Percentiles rank a stretch among this genome's conserved stretches.
phyloP scores from a whole-genome alignment of 2,329 filamentous ascomycete genomes.

The Trichoderma citrinoviride region DNA sequence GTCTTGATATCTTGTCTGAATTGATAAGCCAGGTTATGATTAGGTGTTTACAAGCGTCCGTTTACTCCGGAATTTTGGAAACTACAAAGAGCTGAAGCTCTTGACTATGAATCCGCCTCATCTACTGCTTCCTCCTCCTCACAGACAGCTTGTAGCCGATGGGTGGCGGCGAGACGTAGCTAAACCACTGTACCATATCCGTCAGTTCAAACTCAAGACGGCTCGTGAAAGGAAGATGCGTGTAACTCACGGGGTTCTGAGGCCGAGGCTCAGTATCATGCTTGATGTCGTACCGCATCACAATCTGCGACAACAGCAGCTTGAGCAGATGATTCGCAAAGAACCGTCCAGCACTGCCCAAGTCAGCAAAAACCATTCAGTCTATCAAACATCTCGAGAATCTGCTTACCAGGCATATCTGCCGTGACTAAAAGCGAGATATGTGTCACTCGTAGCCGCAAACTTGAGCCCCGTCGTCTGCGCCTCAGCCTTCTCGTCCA shows the following conservation, averaged over 20 bases:
- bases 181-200: background rate
- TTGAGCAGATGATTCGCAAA: slow-evolving; percentile 11
- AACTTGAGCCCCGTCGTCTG: background rate
- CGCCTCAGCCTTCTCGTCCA: background rate
- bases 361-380: background rate
- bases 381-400: background rate
- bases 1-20: too few relatives aligned
- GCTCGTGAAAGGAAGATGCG: background rate
- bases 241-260: background rate
- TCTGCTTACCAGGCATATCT: slow-evolving; percentile 1
- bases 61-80: too few relatives aligned
- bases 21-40: too few relatives aligned
- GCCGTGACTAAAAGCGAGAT: background rate
- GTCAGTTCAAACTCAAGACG: background rate
- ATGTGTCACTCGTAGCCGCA: background rate
- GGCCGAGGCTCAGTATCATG: background rate
- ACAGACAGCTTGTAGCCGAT: slow-evolving; percentile 3
- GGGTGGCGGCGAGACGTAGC: background rate
- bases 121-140: slow-evolving; percentile 1
- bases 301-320: background rate
- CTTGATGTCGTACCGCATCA: slow-evolving; percentile 4
- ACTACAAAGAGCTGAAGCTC: too few relatives aligned
- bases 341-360: background rate
- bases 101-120: background rate
- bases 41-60: too few relatives aligned